Evolutionary conservation across 208 protist species (phyloP).

Genomic region (Trichomonas tenax): DNA sequence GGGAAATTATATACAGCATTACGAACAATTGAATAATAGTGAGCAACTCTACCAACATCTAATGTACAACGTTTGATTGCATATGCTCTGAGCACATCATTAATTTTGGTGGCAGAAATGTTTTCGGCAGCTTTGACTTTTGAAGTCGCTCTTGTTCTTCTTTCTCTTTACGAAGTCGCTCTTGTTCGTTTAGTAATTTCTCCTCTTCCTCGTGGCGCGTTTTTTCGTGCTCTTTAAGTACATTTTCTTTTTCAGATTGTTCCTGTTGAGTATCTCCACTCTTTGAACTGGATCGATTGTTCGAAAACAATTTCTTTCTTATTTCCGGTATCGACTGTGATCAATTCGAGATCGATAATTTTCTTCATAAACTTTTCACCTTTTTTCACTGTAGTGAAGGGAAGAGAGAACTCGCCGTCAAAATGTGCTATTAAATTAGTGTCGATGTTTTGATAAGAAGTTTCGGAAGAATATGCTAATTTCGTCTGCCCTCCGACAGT

Average conservation of each 20-base stretch:
- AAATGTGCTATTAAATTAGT: neutral
- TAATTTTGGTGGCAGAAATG: too few relatives aligned
- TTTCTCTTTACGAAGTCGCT: neutral
- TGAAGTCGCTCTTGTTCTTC: neutral
- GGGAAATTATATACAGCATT: too few relatives aligned
- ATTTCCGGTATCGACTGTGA: neutral
- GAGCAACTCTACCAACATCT: too few relatives aligned
- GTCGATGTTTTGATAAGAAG: neutral
- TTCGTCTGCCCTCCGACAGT: neutral
- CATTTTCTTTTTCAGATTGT: neutral
- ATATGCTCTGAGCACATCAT: too few relatives aligned
- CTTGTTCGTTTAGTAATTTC: neutral
- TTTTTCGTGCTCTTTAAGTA: neutral
- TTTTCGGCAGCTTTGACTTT: neutral
- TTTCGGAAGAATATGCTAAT: neutral
- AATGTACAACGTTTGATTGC: too few relatives aligned
- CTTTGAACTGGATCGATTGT: neutral
- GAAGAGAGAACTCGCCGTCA: neutral
- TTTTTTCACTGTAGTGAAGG: neutral
- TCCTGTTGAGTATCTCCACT: neutral
- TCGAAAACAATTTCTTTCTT: neutral
- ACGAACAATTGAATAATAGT: too few relatives aligned
- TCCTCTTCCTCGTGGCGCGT: neutral
- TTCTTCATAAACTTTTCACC: neutral
- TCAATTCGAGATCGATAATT: neutral